A percentile compares a stretch with the other conserved stretches of the same genome.
These are phyloP conservation scores for Penicillium paxilli DNA, from an alignment of 495 filamentous ascomycete species.

Conservation along the genomic window DNA sequence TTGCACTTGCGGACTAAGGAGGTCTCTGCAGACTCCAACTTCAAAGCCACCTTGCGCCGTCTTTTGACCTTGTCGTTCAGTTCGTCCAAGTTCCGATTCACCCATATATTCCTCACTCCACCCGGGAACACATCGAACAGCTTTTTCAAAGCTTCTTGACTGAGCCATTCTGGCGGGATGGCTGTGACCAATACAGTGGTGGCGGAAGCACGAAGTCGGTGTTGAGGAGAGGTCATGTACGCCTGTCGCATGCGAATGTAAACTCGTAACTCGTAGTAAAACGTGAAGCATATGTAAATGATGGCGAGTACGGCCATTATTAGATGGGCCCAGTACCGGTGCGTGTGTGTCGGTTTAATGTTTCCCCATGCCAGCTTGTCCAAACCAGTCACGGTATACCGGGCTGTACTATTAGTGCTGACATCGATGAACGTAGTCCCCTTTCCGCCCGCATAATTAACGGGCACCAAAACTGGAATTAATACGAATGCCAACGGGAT, in stretches of 20 bases:
- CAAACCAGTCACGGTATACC: slow-evolving; percentile 66
- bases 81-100: slow-evolving; percentile 88
- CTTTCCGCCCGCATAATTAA: slow-evolving; percentile 76
- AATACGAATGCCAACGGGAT: slow-evolving; percentile 75
- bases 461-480: slow-evolving; percentile 79
- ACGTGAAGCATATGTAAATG: slow-evolving; percentile 80
- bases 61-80: slow-evolving; percentile 82
- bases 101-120: slow-evolving; percentile 94
- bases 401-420: slow-evolving; percentile 28
- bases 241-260: slow-evolving; percentile 94
- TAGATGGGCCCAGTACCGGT: slow-evolving; percentile 87
- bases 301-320: slow-evolving; percentile 79
- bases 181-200: slow-evolving; percentile 91
- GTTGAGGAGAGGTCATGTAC: slow-evolving; percentile 92
- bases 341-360: slow-evolving; percentile 64
- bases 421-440: slow-evolving; percentile 54
- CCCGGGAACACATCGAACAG: slow-evolving; percentile 98
- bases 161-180: slow-evolving; percentile 88
- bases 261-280: slow-evolving; percentile 80
- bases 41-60: slow-evolving; percentile 66
- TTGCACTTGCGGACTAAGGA: slow-evolving; percentile 76
- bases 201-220: slow-evolving; percentile 88
- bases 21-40: slow-evolving; percentile 81
- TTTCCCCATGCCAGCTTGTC: slow-evolving; percentile 89
- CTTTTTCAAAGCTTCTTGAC: slow-evolving; percentile 70